These are phyloP conservation scores for Teratosphaeria gauchensis DNA, from an alignment of 2,329 filamentous ascomycete species.

Conservation along the genomic window DNA sequence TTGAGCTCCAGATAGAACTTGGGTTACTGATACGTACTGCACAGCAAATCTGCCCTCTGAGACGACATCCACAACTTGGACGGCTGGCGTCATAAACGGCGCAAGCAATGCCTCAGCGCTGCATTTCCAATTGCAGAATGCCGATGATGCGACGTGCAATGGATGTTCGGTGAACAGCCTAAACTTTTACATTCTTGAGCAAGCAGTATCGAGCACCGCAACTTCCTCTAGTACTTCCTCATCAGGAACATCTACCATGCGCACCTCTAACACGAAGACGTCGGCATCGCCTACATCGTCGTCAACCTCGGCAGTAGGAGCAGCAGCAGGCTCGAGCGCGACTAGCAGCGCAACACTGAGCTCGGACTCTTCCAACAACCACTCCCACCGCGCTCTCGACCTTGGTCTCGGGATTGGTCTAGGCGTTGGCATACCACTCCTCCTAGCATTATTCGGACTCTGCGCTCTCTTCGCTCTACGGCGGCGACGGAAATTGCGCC, in stretches of 20 bases:
- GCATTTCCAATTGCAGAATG: conserved; percentile 4
- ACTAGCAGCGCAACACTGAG: background rate
- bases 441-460: conserved; percentile 1
- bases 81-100: background rate
- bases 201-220: background rate
- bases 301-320: background rate
- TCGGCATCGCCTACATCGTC: background rate
- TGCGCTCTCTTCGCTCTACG: conserved; percentile 3
- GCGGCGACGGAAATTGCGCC: conserved; percentile 1
- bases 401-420: conserved; percentile 4
- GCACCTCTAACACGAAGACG: background rate
- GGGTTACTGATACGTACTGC: background rate
- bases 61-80: conserved; percentile 2
- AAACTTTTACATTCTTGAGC: conserved; percentile 1
- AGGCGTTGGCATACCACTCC: conserved; percentile 7
- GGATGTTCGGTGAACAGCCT: conserved; percentile 2
- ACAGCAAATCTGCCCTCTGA: background rate
- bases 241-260: background rate
- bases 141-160: background rate
- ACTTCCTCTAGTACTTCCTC: background rate
- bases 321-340: background rate
- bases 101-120: background rate
- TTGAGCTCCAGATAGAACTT: background rate
- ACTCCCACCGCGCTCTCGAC: background rate
- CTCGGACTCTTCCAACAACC: background rate